Conservation (phyloP, 768 basidiomycete genomes). For the Gloeophyllum trabeum region DNA sequence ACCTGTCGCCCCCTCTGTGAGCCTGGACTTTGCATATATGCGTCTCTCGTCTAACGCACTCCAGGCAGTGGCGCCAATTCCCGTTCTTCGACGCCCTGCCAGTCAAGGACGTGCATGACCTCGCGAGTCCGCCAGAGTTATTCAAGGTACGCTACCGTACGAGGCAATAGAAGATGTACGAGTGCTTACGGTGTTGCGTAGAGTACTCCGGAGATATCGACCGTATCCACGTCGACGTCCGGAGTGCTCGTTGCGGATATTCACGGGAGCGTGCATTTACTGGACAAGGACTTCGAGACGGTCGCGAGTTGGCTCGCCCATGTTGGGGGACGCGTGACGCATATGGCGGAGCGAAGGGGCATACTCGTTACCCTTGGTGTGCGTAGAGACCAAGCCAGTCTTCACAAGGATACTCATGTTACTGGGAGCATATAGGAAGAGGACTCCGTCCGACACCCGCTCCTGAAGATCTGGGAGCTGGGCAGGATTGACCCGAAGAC, state of each 20-base stretch:
- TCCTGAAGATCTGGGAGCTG: slow-evolving; percentile 88
- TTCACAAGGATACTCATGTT: slow-evolving; percentile 3
- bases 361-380: slow-evolving; percentile 87
- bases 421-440: slow-evolving; percentile 66
- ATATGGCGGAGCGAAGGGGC: slow-evolving; percentile 74
- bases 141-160: slow-evolving; percentile 45
- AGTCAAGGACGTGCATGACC: slow-evolving; percentile 72
- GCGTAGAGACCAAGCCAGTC: slow-evolving; percentile 18
- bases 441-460: slow-evolving; percentile 46
- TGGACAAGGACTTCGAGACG: slow-evolving; percentile 66
- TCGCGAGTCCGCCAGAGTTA: slow-evolving; percentile 62
- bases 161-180: slow-evolving; percentile 5
- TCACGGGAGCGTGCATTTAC: slow-evolving; percentile 70
- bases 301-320: slow-evolving; percentile 72
- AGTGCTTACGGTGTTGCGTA: slow-evolving; percentile 13
- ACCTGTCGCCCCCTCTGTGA: not conserved
- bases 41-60: not conserved
- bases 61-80: slow-evolving; percentile 73
- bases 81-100: slow-evolving; percentile 76
- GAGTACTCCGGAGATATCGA: slow-evolving; percentile 65
- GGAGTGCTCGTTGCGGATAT: slow-evolving; percentile 78
- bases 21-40: not conserved
- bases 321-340: slow-evolving; percentile 69
- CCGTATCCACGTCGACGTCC: slow-evolving; percentile 45
- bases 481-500: slow-evolving; percentile 56